Evolutionary conservation across 139 green algal genomes (phyloP), one percentile per base, ranked within the genome.

Genomic region (Tetradesmus obliquus): DNA sequence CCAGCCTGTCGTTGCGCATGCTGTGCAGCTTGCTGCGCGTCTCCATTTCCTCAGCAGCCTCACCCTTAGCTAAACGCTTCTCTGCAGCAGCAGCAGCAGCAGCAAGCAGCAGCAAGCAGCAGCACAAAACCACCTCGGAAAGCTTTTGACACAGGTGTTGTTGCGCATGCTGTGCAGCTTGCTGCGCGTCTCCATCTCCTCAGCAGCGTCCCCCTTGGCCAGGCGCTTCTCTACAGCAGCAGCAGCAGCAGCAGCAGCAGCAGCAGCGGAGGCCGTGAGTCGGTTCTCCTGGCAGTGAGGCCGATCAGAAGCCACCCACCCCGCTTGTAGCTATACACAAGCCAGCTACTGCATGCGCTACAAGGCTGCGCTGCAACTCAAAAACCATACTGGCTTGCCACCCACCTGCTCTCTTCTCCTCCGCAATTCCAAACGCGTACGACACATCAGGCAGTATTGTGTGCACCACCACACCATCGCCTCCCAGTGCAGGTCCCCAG

Each of bases 401-500:
- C 88, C 8, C 82, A 94, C 91, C 79, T 79, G 89, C 76, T 10
- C 87, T 71, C 55, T 92, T 86, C 22, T 88, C 57, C 91, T 88
- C 74, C 13, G 90, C 58, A 1, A 5, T 54, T 0, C 87, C 89
- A 83, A 97, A 95, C 54, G 94, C 80, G 15, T 95, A 88, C 55
- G 82, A 74, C 13, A 96, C 89, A 53, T 92, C 79, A 1, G 95
- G 95, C 79, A 97, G 55, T 0, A 91, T 95, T 66, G 90, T 87
- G 9, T 92, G 62, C 74, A 93, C 88, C 66, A 97, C 94, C 54
- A 96, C 91, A 17, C 95, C 96, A 12, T 95, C 93, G 1, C 95
- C 95, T 9, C 94, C 95, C 22, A 97, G 84, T 45, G 93, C 91
- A 32, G 96, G 96, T 1, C 96, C 96, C 95, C 95, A 97, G 58